Base-by-base conservation (phyloP, 2,329 filamentous ascomycete species). In the Claviceps digitariae region DNA sequence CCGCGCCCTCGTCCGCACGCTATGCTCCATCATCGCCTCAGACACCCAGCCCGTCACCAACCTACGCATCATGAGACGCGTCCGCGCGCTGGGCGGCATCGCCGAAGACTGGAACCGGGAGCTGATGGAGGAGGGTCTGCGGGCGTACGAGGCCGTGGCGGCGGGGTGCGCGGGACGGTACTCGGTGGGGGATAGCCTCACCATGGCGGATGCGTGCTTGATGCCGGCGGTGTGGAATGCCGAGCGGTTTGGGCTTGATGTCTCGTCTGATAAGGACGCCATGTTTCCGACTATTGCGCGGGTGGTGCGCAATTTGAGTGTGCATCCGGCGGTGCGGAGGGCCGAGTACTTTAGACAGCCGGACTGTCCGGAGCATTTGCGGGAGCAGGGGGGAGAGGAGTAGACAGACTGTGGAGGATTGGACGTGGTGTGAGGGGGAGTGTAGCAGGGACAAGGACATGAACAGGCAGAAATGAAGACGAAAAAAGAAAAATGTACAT, bases 41-140 rank as follows among this genome's bases (percentile, higher is more conserved):
- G 82, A 84, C 56, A 70, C 76, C 4, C 81, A 84, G 63, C 81
- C 82, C 6, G 71, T 80, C 1, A 82, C 80, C 1, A 83, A 83
- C 58, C 62, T 78, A 20, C 69, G 72, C 9, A 73, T 81, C 40
- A 68, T 79, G 58, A 71, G 73, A 48, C 69, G 71, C 0, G 68
- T 83, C 2, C 68, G 69, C 4, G 64, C 64, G 0, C 60, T 79
- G 0, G 73, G 71, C 0, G 67, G 65, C 1, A 71, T 69, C 1
- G 67, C 70, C 1, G 69, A 69, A 25, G 64, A 67, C 4, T 83
- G 79, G 78, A 76, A 75, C 34, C 67, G 66, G 43, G 71, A 74
- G 52, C 64, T 79, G 6, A 77, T 78, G 64, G 63, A 64, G 1
- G 69, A 73, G 8, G 80, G 80, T 0, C 64, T 84, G n/a, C 60